Evolutionary conservation across 2,329 filamentous ascomycete species (phyloP), one percentile per base, ranked within the genome.

Genomic region (Pyrenophora teres): DNA sequence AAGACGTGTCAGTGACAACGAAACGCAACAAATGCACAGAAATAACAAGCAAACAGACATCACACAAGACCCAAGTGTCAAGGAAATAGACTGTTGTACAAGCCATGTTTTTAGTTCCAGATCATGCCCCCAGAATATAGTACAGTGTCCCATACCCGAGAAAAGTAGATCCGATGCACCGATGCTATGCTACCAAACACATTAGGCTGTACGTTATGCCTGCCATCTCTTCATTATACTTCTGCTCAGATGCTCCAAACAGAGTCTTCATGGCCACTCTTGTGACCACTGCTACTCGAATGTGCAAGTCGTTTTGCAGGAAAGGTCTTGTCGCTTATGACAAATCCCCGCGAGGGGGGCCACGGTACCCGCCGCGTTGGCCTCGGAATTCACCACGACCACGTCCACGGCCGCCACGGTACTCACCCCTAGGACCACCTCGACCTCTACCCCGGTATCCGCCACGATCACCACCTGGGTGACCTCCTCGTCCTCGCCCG

Each of bases 371-470:
- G 35, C 76, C 78, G 60, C 74, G 76, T 52, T 81, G 69, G 19
- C 76, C 71, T 54, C 76, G 62, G 65, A 72, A 71, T 35, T 76
- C 77, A 44, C 77, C 77, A 58, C 77, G 72, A 38, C 73, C 70
- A 44, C 75, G 74, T 42, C 77, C 76, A 40, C 77, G 69, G 30
- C 70, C 65, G 43, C 74, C 71, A 57, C 73, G 65, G 52, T 68
- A 69, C 16, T 72, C 71, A 37, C 72, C 70, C 30, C 74, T 69
- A 31, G 67, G 68, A 40, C 73, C 70, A 44, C 72, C 73, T 49
- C 74, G 67, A 41, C 84, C 82, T 38, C 82, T 78, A 46, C 84
- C 82, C 42, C 82, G 78, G 50, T 79, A 80, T 64, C 80, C 79
- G 49, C 81, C 81, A 46, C 78, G 79, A 52, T 81, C 80, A 72